Conservation (phyloP, 805 yeast species). For the Lachancea waltii region DNA sequence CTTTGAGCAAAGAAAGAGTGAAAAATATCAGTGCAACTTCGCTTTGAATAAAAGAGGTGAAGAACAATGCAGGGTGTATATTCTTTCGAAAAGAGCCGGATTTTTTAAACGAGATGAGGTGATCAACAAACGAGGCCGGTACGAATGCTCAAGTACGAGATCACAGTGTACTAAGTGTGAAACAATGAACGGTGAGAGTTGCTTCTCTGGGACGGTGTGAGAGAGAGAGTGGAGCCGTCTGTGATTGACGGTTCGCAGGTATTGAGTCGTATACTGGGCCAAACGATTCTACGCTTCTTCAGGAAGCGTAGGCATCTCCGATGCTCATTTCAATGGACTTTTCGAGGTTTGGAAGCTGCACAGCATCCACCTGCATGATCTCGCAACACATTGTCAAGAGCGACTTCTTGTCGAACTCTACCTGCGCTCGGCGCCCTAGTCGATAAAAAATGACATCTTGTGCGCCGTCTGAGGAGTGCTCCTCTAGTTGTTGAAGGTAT, state of each 20-base stretch:
- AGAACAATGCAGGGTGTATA: background rate
- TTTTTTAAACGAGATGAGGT: background rate
- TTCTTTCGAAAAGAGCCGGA: too few species aligned
- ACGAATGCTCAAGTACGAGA: too few species aligned
- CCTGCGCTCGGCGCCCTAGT: slow-evolving; percentile 26
- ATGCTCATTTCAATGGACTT: slow-evolving; percentile 20
- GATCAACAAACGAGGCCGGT: background rate
- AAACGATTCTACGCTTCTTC: too few species aligned
- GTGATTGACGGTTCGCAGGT: too few species aligned
- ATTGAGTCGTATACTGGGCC: too few species aligned
- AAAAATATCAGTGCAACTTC: too few species aligned
- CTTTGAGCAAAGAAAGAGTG: too few species aligned
- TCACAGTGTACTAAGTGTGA: too few species aligned
- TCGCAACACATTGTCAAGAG: slow-evolving; percentile 17
- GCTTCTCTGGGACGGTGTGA: too few species aligned
- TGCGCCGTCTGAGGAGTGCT: slow-evolving; percentile 19
- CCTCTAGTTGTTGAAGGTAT: slow-evolving; percentile 20
- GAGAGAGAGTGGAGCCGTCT: too few species aligned
- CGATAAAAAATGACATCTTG: slow-evolving; percentile 20
- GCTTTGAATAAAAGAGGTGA: too few species aligned
- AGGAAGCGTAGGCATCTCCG: slow-evolving; percentile 19
- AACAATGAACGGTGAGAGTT: too few species aligned
- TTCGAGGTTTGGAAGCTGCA: slow-evolving; percentile 13
- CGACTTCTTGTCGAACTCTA: slow-evolving; percentile 22
- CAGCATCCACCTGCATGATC: slow-evolving; percentile 15